Base-by-base conservation (phyloP, 2,329 filamentous ascomycete species). In the Scedosporium aurantiacum region DNA sequence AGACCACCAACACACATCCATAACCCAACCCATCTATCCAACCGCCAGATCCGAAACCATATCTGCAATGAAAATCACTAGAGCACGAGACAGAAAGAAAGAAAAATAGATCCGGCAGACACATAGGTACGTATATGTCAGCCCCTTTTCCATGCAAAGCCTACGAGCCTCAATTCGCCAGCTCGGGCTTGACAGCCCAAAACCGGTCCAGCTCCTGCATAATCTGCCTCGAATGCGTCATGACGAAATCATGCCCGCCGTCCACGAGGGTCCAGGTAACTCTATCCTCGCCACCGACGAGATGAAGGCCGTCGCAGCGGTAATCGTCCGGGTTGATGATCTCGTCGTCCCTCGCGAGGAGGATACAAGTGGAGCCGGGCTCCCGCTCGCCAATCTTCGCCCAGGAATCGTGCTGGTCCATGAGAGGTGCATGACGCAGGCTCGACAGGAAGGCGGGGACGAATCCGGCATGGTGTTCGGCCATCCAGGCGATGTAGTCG, bases 191-290 rank as follows among this genome's bases (percentile, higher is more conserved):
- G 5, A 25, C 5, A 3, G 67, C 73, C 80, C 80, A 84, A 62
- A 81, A 77, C 32, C 72, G 70, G 61, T 79, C 77, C 8, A 85
- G 72, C 61, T 74, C 74, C 50, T 70, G 67, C 62, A 83, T 66
- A 10, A 81, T 77, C 41, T 73, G 68, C 5, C 70, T 66, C 0
- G 74, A 68, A 63, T 80, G 76, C n/a, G 82, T 83, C 74, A 85
- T 84, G 16, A 84, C 82, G 66, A 86, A 86, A 64, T 87, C 83
- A 66, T 87, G 84, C 1, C 77, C 79, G 1, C 81, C 82, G 0
- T 77, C 76, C 1, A 86, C 71, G 10, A 81, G 68, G 40, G 72
- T 75, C 78, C 81, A 84, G 50, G 72, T 70, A 5, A 84, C 76
- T 14, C 75, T 75, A 0, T 76, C 74, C 57, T 71, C 69, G 8